A percentile compares a stretch with the other conserved stretches of the same genome.
phyloP scores from a whole-genome alignment of 2,329 filamentous ascomycete genomes.

The Leptosphaerulina australis region DNA sequence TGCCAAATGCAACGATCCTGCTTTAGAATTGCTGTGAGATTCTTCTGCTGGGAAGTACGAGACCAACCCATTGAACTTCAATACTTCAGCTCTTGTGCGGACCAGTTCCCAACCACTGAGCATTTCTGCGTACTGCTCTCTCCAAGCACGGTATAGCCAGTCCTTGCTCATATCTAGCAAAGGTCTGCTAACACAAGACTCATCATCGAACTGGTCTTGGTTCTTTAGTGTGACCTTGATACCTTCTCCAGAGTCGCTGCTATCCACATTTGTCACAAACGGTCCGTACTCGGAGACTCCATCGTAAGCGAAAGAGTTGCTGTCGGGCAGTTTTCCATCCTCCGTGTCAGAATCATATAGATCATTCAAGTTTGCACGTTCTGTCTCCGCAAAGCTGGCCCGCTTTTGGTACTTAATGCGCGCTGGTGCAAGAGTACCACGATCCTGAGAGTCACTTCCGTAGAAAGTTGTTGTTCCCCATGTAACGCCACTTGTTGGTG shows the following conservation, averaged over 20 bases:
- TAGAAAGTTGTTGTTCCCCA: slow-evolving; percentile 55
- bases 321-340: slow-evolving; percentile 31
- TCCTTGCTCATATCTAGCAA: slow-evolving; percentile 58
- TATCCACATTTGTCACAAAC: slow-evolving; percentile 22
- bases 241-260: slow-evolving; percentile 17
- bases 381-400: slow-evolving; percentile 44
- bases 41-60: slow-evolving; percentile 40
- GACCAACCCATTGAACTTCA: slow-evolving; percentile 60
- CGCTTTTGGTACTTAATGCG: slow-evolving; percentile 49
- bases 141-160: slow-evolving; percentile 59
- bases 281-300: slow-evolving; percentile 33
- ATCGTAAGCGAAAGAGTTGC: slow-evolving; percentile 19
- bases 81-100: slow-evolving; percentile 61
- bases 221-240: slow-evolving; percentile 63
- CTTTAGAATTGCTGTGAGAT: slow-evolving; percentile 34
- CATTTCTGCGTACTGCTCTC: slow-evolving; percentile 62
- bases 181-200: slow-evolving; percentile 54
- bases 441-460: slow-evolving; percentile 42
- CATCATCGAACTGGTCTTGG: slow-evolving; percentile 61
- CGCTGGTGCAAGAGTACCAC: slow-evolving; percentile 29
- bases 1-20: slow-evolving; percentile 34
- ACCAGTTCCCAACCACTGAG: slow-evolving; percentile 64
- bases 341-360: slow-evolving; percentile 45
- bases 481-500: slow-evolving; percentile 52
- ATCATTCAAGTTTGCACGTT: slow-evolving; percentile 37